These are phyloP conservation scores for Aspergillus affinis DNA, from an alignment of 495 filamentous ascomycete genomes.

Conservation along the genomic window DNA sequence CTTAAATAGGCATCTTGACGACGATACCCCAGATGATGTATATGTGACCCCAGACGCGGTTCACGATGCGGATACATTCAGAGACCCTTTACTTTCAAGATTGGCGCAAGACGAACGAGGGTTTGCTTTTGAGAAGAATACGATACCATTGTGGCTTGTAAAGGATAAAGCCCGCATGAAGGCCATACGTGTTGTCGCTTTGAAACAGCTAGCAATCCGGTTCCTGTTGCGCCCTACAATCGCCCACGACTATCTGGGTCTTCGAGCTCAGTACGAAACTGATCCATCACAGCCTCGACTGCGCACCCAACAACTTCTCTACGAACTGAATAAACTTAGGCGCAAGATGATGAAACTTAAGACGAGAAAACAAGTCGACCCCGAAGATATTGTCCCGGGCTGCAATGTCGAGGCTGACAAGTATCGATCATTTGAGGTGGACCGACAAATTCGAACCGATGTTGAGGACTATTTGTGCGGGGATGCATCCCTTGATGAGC, in stretches of 20 bases:
- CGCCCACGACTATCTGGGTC: conserved; percentile 40
- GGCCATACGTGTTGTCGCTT: conserved; percentile 41
- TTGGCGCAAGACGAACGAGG: conserved; percentile 16
- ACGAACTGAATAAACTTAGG: conserved; percentile 33
- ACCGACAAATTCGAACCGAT: conserved; percentile 33
- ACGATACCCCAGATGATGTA: conserved; percentile 5
- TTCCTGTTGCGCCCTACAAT: conserved; percentile 40
- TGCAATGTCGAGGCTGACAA: conserved; percentile 15
- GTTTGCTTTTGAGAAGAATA: conserved; percentile 20
- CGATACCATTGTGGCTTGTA: conserved; percentile 30
- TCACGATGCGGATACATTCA: too few species aligned
- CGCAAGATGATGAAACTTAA: conserved; percentile 32
- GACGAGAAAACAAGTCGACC: conserved; percentile 17
- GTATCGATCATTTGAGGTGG: conserved; percentile 18
- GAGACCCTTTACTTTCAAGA: neutral
- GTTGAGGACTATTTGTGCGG: conserved; percentile 30
- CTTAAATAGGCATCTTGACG: neutral
- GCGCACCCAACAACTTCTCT: conserved; percentile 32
- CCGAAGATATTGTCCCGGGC: conserved; percentile 31
- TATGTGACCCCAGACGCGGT: neutral
- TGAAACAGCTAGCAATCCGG: conserved; percentile 46
- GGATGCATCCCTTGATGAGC: conserved; percentile 38
- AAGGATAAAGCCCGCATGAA: conserved; percentile 36
- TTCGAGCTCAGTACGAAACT: conserved; percentile 33
- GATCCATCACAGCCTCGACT: conserved; percentile 31